Evolutionary conservation across 1,284 basidiomycete genomes (phyloP), one percentile per base, ranked within the genome.

Genomic region (Malassezia sp.): DNA sequence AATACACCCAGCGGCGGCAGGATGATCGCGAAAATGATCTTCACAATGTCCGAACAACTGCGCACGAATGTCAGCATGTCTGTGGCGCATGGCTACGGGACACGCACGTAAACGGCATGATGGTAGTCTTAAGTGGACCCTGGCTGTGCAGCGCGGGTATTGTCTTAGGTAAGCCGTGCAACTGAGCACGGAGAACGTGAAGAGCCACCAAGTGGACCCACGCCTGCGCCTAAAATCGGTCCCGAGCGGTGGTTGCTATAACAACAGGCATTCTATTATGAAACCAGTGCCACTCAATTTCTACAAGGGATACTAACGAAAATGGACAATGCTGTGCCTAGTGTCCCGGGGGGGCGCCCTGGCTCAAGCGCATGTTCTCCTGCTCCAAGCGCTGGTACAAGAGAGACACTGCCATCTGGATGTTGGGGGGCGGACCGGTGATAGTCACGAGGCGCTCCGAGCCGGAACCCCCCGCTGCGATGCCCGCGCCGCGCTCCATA

Each of bases 361-460:
- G 58, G 12, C 59, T 53, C 1, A 63, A 49, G 9, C 66, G 50
- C 50, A 69, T 49, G 50, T 69, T 69, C 44, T 70, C 67, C 54
- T 70, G 64, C 52, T 70, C 67, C n/a, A 70, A 46, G 22, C 67
- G 52, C 67, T 86, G 82, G 72, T 95, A 95, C 61, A 99, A 75
- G 60, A 97, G 71, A 60, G 86, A 82, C 22, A 99, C 88, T 3
- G 93, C 93, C 79, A 89, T 85, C 72, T 95, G 89, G 56, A 99
- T 95, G 67, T 91, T 90, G 5, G 80, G 76, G 2, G 89, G 88
- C 60, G 84, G 83, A 7, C 93, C 93, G 3, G 54, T 66, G 35
- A 67, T 64, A 2, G 59, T 83, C 60, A 64, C 73, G 56, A 56
- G 71, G 34, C 63, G 71, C 53, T 57, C 74, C 63, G 45, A 61